Conservation (phyloP, 768 basidiomycete species). For the Galerina marginata region DNA sequence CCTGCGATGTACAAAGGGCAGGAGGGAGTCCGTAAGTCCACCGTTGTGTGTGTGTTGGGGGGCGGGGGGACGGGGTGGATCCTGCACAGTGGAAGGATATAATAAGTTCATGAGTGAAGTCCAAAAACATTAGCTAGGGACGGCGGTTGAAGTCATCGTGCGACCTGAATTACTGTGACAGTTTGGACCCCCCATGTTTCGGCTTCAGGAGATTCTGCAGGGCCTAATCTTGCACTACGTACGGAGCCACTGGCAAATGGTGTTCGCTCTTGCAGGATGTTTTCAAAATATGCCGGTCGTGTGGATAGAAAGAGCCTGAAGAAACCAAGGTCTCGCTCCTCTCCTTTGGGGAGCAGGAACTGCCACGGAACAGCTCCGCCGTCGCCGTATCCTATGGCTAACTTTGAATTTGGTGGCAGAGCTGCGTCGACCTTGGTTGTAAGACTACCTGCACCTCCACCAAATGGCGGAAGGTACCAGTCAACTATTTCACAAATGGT, state of each 20-base stretch:
- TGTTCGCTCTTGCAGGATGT: constrained; percentile 31
- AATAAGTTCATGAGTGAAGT: no score
- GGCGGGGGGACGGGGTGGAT: no score
- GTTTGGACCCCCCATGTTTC: constrained; percentile 9
- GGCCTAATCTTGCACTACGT: not conserved
- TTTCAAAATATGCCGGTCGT: constrained; percentile 36
- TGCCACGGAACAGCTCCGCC: constrained; percentile 36
- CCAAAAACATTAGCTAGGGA: no score
- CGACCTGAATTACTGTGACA: constrained; percentile 3
- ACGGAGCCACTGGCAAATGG: not conserved
- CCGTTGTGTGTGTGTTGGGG: no score
- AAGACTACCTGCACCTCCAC: constrained; percentile 27
- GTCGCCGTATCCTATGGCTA: constrained; percentile 48
- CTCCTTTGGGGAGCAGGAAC: constrained; percentile 34
- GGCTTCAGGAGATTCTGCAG: not conserved
- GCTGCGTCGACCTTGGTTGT: constrained; percentile 29
- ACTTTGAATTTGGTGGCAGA: constrained; percentile 29
- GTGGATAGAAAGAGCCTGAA: constrained; percentile 50
- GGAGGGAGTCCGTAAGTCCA: no score
- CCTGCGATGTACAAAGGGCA: no score
- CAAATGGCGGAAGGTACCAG: constrained; percentile 35
- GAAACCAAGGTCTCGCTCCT: constrained; percentile 44
- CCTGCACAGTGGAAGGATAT: no score
- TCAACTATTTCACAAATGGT: constrained; percentile 17
- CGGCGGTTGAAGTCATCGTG: not conserved